Evolutionary conservation across 1,284 basidiomycete species (phyloP).

Genomic region (Fomitiporia mediterranea): DNA sequence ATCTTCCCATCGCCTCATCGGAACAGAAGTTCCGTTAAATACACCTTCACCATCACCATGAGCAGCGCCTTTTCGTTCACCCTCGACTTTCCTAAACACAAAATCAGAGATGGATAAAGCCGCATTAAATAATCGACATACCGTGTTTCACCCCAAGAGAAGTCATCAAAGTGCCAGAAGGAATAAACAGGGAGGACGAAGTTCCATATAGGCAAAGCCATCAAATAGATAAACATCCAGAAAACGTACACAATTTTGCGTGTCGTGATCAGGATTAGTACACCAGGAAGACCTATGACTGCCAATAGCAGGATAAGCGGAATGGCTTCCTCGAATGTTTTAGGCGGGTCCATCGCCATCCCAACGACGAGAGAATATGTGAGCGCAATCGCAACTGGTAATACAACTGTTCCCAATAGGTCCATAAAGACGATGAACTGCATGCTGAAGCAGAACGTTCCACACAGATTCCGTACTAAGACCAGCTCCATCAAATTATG

Average conservation of each 20-base stretch:
- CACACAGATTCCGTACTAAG: slow-evolving; percentile 92
- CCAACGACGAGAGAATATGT: slow-evolving; percentile 88
- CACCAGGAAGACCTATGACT: slow-evolving; percentile 89
- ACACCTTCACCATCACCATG: slow-evolving; percentile 69
- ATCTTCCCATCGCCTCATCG: slow-evolving; percentile 96
- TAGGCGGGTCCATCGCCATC: slow-evolving; percentile 79
- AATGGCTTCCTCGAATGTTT: slow-evolving; percentile 87
- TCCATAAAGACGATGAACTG: slow-evolving; percentile 99
- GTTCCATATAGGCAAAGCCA: slow-evolving; percentile 94
- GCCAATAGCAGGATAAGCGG: slow-evolving; percentile 86
- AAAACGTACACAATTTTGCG: slow-evolving; percentile 93
- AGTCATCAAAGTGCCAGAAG: slow-evolving; percentile 99
- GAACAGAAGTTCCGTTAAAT: slow-evolving; percentile 61
- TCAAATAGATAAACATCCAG: slow-evolving; percentile 96
- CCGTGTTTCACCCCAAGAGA: slow-evolving; percentile 98
- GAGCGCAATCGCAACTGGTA: slow-evolving; percentile 90
- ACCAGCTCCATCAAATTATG: slow-evolving; percentile 99
- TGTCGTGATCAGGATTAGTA: slow-evolving; percentile 92
- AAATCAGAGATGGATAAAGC: slow-evolving; percentile 18
- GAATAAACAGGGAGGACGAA: slow-evolving; percentile 91
- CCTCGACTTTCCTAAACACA: slow-evolving; percentile 80
- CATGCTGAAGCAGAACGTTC: slow-evolving; percentile 96
- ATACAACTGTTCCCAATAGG: slow-evolving; percentile 89
- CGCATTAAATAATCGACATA: slow-evolving; percentile 34
- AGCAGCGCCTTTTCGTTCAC: slow-evolving; percentile 73